Base-by-base conservation (phyloP, 148 eudicot genomes). In the Camellia lanceoleosa region DNA sequence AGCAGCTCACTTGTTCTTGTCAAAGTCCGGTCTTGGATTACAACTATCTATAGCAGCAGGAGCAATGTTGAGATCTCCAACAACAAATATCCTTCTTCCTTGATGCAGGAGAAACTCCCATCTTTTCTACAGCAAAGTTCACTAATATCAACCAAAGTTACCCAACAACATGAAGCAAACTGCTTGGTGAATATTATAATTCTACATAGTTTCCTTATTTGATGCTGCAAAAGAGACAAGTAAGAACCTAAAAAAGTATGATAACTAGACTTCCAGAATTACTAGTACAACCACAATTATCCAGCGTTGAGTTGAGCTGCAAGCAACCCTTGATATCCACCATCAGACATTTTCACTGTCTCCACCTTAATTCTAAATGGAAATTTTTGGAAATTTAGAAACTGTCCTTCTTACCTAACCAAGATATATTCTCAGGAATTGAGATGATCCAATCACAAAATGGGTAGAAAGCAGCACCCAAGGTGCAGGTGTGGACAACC, bases 11-110 rank as follows among this genome's bases (percentile, higher is more conserved):
- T 92, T 89, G 81, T 96, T 93, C 73, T 92, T 88, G 81, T 92
- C 98, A 81, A 93, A 96, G 79, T 93, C 98, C 19, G 95, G 91
- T 68, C 89, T 90, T 58, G 99, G 97, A 43, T 96, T 97, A 81
- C 99, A 96, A 64, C 98, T 91, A 89, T 96, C 99, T 66, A 92
- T 85, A 63, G 94, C 86, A 80, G 89, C 88, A 76, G 99, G 99
- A 73, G 98, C 93, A 85, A 96, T 92, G 79, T 96, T 96, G 81
- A 96, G 89, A 85, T 96, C 99, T 75, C 99, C 99, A 55, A 96
- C 97, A 43, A 93, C 89, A 46, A 91, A 58, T 65, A 96, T 82
- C 84, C 97, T 90, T 71, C 91, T 85, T 86, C 92, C 92, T 84
- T 89, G 89, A 78, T 75, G 82, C 72, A 87, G 87, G 79, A 96